phyloP scores from a whole-genome alignment of 106 monocot genomes.

The Platanthera guangdongensis region DNA sequence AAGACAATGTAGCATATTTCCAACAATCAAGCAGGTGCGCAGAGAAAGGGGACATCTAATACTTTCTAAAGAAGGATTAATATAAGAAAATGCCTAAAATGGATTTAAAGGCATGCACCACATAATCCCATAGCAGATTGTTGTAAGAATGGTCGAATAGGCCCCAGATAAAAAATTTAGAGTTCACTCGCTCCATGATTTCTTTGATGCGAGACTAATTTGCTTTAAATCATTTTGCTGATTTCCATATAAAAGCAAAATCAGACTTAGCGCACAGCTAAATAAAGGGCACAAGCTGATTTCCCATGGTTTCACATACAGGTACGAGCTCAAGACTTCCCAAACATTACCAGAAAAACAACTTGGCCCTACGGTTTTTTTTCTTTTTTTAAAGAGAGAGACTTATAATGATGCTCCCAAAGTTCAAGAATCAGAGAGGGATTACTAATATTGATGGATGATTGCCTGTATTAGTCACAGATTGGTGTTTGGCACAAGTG shows the following conservation, averaged over 20 bases:
- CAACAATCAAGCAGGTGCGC: no score
- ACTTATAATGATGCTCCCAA: background rate
- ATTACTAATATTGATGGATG: background rate
- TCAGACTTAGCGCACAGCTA: background rate
- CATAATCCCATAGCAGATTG: no score
- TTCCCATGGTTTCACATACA: background rate
- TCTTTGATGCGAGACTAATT: background rate
- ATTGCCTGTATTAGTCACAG: background rate
- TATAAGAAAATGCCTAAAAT: no score
- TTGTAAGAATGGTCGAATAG: no score
- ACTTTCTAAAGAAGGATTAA: no score
- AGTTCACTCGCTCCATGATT: no score
- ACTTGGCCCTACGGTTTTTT: background rate
- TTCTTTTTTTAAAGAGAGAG: no score
- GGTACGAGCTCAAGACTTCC: background rate
- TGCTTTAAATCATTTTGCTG: background rate
- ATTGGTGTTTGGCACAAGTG: background rate
- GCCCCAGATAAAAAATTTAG: no score
- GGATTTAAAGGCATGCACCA: no score
- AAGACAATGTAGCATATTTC: no score
- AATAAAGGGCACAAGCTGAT: background rate
- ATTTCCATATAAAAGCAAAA: background rate
- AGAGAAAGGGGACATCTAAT: no score
- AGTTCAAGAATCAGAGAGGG: background rate
- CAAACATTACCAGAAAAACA: background rate